phyloP scores from a whole-genome alignment of 495 filamentous ascomycete genomes.

The Xylaria bambusicola region DNA sequence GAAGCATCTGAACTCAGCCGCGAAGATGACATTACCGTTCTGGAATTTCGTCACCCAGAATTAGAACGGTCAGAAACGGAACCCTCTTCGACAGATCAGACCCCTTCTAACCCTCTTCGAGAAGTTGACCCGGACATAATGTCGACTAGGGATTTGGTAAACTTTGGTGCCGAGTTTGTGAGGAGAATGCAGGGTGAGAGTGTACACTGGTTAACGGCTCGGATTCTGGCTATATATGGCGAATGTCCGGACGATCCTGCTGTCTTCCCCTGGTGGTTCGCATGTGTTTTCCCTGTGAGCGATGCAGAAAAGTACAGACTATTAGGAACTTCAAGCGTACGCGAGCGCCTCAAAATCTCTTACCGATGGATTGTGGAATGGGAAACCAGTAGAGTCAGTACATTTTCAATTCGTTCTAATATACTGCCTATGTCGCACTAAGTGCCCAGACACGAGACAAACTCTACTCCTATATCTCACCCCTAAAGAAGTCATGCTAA shows the following conservation, averaged over 20 bases:
- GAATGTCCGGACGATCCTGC: conserved; percentile 72
- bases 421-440: too few species aligned
- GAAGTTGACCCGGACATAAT: conserved; percentile 56
- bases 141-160: conserved; percentile 69
- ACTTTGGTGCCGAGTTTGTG: conserved; percentile 66
- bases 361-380: conserved; percentile 73
- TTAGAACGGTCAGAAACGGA: neutral
- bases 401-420: too few species aligned
- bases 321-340: conserved; percentile 68
- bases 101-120: conserved; percentile 20
- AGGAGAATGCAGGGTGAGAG: conserved; percentile 62
- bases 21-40: conserved; percentile 21
- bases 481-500: neutral
- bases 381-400: conserved; percentile 72
- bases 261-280: conserved; percentile 89
- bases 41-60: neutral
- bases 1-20: conserved; percentile 62
- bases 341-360: conserved; percentile 78
- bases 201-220: conserved; percentile 71
- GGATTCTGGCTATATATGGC: conserved; percentile 73
- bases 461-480: neutral
- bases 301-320: conserved; percentile 80
- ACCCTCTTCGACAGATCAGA: conserved; percentile 2
- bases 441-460: too few species aligned
- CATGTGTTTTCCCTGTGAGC: conserved; percentile 72